Percentiles rank a stretch among this genome's conserved stretches.
Evolutionary conservation across 306 rosid genomes (phyloP).

Genomic region (Prinsepia uniflora): DNA sequence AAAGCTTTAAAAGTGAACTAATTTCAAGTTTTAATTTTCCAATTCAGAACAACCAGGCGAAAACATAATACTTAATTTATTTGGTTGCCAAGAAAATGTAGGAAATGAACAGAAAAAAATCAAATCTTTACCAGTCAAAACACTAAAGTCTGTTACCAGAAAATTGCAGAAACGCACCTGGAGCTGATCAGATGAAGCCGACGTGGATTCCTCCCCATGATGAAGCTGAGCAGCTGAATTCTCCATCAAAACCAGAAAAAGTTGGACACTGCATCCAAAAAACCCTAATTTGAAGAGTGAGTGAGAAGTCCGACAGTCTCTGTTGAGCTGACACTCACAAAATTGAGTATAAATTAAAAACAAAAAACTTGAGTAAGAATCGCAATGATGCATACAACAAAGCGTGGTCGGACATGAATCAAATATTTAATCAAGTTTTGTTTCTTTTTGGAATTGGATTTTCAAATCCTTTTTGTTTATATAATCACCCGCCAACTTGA

Average conservation of each 20-base stretch:
- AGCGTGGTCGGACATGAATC: slow-evolving; percentile 26
- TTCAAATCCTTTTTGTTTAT: slow-evolving; percentile 10
- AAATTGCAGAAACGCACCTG: slow-evolving; percentile 33
- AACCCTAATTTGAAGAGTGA: slow-evolving; percentile 7
- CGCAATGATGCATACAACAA: slow-evolving; percentile 28
- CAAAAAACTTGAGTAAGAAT: not conserved
- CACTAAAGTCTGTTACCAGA: not conserved
- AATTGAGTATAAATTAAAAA: not conserved
- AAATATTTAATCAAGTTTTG: slow-evolving; percentile 18
- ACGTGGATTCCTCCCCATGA: slow-evolving; percentile 25
- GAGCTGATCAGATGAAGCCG: slow-evolving; percentile 21
- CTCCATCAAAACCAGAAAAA: slow-evolving; percentile 38
- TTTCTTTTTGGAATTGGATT: not conserved
- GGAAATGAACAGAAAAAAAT: not conserved
- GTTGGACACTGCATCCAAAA: not conserved
- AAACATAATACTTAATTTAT: not conserved
- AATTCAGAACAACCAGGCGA: not conserved
- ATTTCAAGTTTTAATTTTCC: not conserved
- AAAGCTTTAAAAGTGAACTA: not conserved
- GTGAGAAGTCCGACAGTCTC: not conserved
- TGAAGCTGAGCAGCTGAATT: slow-evolving; percentile 35
- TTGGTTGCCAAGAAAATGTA: slow-evolving; percentile 7
- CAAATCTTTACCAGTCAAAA: slow-evolving; percentile 9
- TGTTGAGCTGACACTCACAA: not conserved
- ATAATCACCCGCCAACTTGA: slow-evolving; percentile 30